Base-by-base conservation (phyloP, 805 yeast genomes). In the Metschnikowia shivogae region DNA sequence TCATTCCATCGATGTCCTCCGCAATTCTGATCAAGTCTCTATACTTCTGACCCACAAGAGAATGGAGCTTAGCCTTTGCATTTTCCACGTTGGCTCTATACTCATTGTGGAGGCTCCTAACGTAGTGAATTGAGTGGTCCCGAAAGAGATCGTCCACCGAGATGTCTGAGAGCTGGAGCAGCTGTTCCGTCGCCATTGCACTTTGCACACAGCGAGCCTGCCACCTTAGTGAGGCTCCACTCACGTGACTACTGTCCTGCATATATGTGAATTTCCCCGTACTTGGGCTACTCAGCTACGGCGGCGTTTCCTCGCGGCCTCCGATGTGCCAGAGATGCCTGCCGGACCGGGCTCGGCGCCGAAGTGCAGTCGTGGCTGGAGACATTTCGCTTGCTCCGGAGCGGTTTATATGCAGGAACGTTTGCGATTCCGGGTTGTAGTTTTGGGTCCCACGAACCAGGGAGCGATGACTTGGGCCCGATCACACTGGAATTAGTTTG, bases 1-100 rank as follows among this genome's bases (percentile, higher is more conserved):
- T 58, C 65, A 68, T 67, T 9, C 46, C 52, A 30, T 63, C 66
- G 24, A 71, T 70, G 43, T 68, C 72, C 46, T 70, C 74, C n/a
- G 75, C 72, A 11, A 71, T 70, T 36, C 63, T 59, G 37, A 71
- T 69, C 54, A 71, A 61, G 53, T 70, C 74, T 37, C 76, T 56
- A 56, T 71, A 71, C 43, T 71, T 71, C 27, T 49, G 52, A 6
- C 74, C 72, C 17, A 71, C 76, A 38, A 71, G 58, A 4, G 51
- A 43, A 45, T 70, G 74, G 12, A 71, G 54, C 34, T 69, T 65
- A 9, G 52, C 30, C 45, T 63, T 63, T 45, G 73, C 68, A 11
- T 49, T 39, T 5, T 46, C 48, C n/a, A 63, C 64, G 27, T 56
- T 57, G 6, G 45, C 47, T 30, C 59, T 54, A 47, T 68, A 70